Evolutionary conservation across 2,329 filamentous ascomycete species (phyloP).

Genomic region (Claviceps citrina): DNA sequence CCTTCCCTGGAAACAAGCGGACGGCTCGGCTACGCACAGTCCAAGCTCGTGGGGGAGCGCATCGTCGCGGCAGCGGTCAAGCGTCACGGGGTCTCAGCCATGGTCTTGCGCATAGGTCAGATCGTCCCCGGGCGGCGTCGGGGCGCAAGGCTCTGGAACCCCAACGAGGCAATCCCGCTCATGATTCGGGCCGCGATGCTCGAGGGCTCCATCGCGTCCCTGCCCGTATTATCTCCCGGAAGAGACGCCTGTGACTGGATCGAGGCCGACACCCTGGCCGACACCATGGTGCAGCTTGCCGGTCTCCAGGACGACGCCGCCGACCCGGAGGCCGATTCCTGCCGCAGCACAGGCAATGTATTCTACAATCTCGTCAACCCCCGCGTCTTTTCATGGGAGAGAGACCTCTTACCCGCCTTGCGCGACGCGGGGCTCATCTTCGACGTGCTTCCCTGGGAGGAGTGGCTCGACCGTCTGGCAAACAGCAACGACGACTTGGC

Average conservation of each 20-base stretch:
- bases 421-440: slow-evolving; percentile 26
- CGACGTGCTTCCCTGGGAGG: slow-evolving; percentile 24
- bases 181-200: slow-evolving; percentile 26
- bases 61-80: slow-evolving; percentile 21
- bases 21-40: slow-evolving; percentile 27
- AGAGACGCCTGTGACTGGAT: neutral
- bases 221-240: slow-evolving; percentile 20
- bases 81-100: slow-evolving; percentile 16
- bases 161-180: slow-evolving; percentile 34
- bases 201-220: slow-evolving; percentile 14
- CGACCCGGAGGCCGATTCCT: slow-evolving; percentile 22
- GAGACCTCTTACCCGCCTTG: slow-evolving; percentile 33
- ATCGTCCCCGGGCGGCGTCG: slow-evolving; percentile 30
- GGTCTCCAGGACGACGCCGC: slow-evolving; percentile 29
- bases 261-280: slow-evolving; percentile 17
- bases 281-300: slow-evolving; percentile 28
- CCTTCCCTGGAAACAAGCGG: slow-evolving; percentile 24
- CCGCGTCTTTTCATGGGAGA: slow-evolving; percentile 31
- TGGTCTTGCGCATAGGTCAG: slow-evolving; percentile 32
- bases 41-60: slow-evolving; percentile 24
- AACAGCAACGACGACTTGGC: slow-evolving; percentile 27
- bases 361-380: slow-evolving; percentile 35
- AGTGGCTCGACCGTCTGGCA: slow-evolving; percentile 28
- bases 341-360: slow-evolving; percentile 13
- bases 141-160: slow-evolving; percentile 30